Percentiles rank a stretch among this genome's conserved stretches.
Conservation (phyloP, 176 grass and related monocot genomes). For the Cenchrus fungigraminus region DNA sequence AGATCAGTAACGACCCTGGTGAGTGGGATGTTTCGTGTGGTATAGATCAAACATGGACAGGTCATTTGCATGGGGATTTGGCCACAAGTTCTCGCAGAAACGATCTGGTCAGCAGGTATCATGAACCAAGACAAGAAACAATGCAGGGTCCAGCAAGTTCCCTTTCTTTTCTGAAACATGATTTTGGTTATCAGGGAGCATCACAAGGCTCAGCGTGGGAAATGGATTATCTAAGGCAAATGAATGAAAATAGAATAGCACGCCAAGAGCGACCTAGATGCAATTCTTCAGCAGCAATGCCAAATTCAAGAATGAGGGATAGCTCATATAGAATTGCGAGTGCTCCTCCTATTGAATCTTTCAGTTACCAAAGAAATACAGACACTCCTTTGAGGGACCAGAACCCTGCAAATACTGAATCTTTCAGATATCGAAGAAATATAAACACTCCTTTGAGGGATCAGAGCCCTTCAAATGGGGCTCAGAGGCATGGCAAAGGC, state of each 20-base stretch:
- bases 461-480: slow-evolving; percentile 36
- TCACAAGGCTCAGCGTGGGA: slow-evolving; percentile 57
- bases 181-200: slow-evolving; percentile 34
- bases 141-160: slow-evolving; percentile 46
- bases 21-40: slow-evolving; percentile 47
- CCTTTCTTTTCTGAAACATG: slow-evolving; percentile 59
- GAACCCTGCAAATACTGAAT: slow-evolving; percentile 48
- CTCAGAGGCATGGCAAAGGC: slow-evolving; percentile 30
- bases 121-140: slow-evolving; percentile 43
- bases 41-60: slow-evolving; percentile 28
- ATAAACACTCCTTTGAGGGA: slow-evolving; percentile 43
- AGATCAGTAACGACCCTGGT: slow-evolving; percentile 58
- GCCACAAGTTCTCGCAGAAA: slow-evolving; percentile 39
- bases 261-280: slow-evolving; percentile 39
- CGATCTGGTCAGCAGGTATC: slow-evolving; percentile 37
- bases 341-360: slow-evolving; percentile 67
- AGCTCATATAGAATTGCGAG: slow-evolving; percentile 46
- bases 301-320: slow-evolving; percentile 45
- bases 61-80: slow-evolving; percentile 30
- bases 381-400: slow-evolving; percentile 42
- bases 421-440: slow-evolving; percentile 58
- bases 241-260: slow-evolving; percentile 58
- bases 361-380: slow-evolving; percentile 57
- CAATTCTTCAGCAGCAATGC: slow-evolving; percentile 42
- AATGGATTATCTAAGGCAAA: slow-evolving; percentile 62